Evolutionary conservation across 495 filamentous ascomycete species (phyloP).

Genomic region (Penicillium canariense): DNA sequence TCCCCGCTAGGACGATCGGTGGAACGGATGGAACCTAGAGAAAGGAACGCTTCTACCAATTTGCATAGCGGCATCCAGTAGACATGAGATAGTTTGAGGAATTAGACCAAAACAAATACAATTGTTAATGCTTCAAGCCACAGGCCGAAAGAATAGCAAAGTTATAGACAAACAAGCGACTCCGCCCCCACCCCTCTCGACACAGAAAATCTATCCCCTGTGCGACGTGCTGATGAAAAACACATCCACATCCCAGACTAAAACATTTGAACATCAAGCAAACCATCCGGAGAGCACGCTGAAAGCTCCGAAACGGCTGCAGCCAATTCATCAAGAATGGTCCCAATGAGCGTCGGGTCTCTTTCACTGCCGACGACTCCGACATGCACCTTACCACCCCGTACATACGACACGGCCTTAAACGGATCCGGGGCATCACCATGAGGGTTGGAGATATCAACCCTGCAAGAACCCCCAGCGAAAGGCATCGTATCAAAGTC

Average conservation of each 20-base stretch:
- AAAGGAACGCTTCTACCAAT: no score
- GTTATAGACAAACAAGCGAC: neutral
- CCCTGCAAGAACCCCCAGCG: constrained; percentile 28
- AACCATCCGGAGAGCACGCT: neutral
- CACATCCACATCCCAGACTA: neutral
- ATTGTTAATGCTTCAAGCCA: no score
- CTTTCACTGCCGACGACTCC: constrained; percentile 37
- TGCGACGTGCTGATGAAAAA: neutral
- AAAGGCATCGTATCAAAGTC: constrained; percentile 45
- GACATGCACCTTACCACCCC: constrained; percentile 31
- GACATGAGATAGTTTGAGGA: no score
- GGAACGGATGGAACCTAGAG: no score
- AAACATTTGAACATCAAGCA: constrained; percentile 13
- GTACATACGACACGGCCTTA: constrained; percentile 40
- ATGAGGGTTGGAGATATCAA: constrained; percentile 39
- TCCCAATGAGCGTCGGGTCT: constrained; percentile 27
- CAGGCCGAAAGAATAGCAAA: neutral
- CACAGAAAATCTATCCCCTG: neutral
- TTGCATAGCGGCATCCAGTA: no score
- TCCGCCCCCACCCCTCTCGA: no score
- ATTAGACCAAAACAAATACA: no score
- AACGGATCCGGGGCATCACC: constrained; percentile 37
- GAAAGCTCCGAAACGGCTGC: constrained; percentile 25
- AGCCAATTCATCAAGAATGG: constrained; percentile 29
- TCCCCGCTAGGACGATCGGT: no score